Percentiles rank a stretch among this genome's conserved stretches.
Conservation (phyloP, 805 yeast genomes). For the Candida cerambycidarum region DNA sequence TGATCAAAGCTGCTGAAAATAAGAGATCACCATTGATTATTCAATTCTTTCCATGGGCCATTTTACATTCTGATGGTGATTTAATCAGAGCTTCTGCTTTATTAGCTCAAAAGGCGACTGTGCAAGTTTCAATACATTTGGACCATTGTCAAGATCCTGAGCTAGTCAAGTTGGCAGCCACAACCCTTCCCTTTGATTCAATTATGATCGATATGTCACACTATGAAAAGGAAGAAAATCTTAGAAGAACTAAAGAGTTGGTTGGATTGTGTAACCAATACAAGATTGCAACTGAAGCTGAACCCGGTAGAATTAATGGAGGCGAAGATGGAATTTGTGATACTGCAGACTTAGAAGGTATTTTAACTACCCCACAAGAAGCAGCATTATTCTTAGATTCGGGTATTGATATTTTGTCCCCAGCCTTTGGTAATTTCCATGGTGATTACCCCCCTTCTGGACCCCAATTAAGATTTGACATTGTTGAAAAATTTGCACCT, state of each 20-base stretch:
- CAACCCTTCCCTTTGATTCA: constrained; percentile 33
- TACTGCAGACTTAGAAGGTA: constrained; percentile 24
- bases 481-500: constrained; percentile 24
- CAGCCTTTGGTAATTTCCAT: constrained; percentile 39
- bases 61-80: constrained; percentile 29
- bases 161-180: constrained; percentile 28
- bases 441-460: constrained; percentile 36
- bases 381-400: constrained; percentile 30
- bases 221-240: constrained; percentile 33
- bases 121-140: constrained; percentile 35
- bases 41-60: constrained; percentile 38
- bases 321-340: constrained; percentile 35
- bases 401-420: constrained; percentile 36
- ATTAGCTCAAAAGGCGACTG: constrained; percentile 27
- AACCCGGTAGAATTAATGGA: constrained; percentile 39
- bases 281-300: constrained; percentile 37
- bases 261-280: constrained; percentile 26
- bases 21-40: constrained; percentile 31
- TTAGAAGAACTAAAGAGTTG: constrained; percentile 25
- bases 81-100: constrained; percentile 24
- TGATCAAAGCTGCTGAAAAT: constrained; percentile 35
- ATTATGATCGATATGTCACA: constrained; percentile 41
- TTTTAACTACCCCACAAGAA: constrained; percentile 31
- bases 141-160: constrained; percentile 35
- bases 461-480: constrained; percentile 23